Base-by-base conservation (phyloP, 2,329 filamentous ascomycete species). In the Mycosphaerella sp. region DNA sequence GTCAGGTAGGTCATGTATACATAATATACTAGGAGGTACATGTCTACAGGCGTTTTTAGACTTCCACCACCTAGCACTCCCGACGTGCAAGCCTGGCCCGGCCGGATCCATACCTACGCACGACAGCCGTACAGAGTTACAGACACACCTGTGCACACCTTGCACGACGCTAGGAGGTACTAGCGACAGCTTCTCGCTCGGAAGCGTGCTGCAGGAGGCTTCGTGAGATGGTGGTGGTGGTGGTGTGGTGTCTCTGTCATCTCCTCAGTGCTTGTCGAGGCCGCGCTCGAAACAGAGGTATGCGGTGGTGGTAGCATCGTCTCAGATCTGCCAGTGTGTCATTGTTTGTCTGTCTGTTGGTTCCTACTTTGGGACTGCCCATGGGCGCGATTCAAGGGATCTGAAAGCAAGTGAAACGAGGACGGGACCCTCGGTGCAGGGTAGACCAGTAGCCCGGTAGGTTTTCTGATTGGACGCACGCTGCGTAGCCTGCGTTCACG, bases 51-150 rank as follows among this genome's bases (percentile, higher is more conserved):
- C 23, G 31, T 21, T 11, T 54, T 46, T 34, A 31, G 34, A 32
- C 38, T 51, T 48, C 17, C 12, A 31, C 26, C 38, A 44, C 48
- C 48, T 51, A 44, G 48, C 48, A 36, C 48, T 38, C 26, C 40
- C 48, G 48, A 50, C 43, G 48, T 40, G 32, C 48, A 40, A 51
- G 48, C 39, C 48, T 42, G 34, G 23, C 23, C 34, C 34, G 34
- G 34, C 34, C 34, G 34, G 34, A 38, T 38, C 34, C 34, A 38
- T n/a, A n/a, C n/a, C n/a, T n/a, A 38, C 34, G 34, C 34, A 38
- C 10, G 12, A 11, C 34, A 38, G 34, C 34, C 34, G 34, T 36
- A 36, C 32, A 17, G 14, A 17, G 14, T 17, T 17, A 17, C 14
- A 36, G 21, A 21, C 48, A 50, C 42, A 26, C 45, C 38, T 31